Percentiles rank a stretch among this genome's conserved stretches.
These are phyloP conservation scores for Begonia loranthoides DNA, from an alignment of 306 rosid genomes.

Conservation along the genomic window DNA sequence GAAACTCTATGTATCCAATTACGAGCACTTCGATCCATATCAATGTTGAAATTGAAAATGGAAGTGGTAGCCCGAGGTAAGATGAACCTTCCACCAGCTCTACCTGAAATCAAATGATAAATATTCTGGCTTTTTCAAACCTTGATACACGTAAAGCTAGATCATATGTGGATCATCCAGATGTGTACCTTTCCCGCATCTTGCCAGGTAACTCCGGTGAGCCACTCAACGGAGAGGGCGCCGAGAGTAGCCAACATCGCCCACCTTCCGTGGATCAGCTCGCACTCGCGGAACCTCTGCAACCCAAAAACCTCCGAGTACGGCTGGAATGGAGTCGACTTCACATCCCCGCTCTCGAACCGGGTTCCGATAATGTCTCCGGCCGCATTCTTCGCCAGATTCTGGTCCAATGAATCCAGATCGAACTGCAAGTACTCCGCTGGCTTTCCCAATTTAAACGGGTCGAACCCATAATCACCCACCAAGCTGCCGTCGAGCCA, in stretches of 20 bases:
- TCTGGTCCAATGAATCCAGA: slow-evolving; percentile 65
- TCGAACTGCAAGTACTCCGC: slow-evolving; percentile 67
- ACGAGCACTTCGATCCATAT: slow-evolving; percentile 71
- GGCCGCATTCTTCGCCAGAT: slow-evolving; percentile 55
- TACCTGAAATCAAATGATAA: slow-evolving; percentile 29
- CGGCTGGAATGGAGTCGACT: slow-evolving; percentile 71
- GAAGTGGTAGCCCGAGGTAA: slow-evolving; percentile 62
- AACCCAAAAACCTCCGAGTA: slow-evolving; percentile 65
- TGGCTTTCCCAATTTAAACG: slow-evolving; percentile 46
- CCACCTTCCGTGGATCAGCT: slow-evolving; percentile 75
- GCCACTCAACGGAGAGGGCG: slow-evolving; percentile 59
- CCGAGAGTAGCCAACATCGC: slow-evolving; percentile 80
- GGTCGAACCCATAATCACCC: slow-evolving; percentile 71
- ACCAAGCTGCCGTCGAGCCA: slow-evolving; percentile 63
- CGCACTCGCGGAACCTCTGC: slow-evolving; percentile 76
- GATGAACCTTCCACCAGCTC: slow-evolving; percentile 72
- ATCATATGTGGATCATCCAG: too few species aligned
- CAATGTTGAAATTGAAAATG: slow-evolving; percentile 49
- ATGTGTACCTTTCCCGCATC: slow-evolving; percentile 74
- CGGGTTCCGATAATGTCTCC: slow-evolving; percentile 51
- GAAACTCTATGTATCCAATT: slow-evolving; percentile 72
- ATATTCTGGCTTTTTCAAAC: neutral
- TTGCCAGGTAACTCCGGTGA: slow-evolving; percentile 77
- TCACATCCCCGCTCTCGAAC: slow-evolving; percentile 29
- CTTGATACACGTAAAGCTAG: neutral